Percentiles rank a stretch among this genome's conserved stretches.
Conservation (phyloP, 345 rosid genomes). For the Diplotaxis tenuifolia region DNA sequence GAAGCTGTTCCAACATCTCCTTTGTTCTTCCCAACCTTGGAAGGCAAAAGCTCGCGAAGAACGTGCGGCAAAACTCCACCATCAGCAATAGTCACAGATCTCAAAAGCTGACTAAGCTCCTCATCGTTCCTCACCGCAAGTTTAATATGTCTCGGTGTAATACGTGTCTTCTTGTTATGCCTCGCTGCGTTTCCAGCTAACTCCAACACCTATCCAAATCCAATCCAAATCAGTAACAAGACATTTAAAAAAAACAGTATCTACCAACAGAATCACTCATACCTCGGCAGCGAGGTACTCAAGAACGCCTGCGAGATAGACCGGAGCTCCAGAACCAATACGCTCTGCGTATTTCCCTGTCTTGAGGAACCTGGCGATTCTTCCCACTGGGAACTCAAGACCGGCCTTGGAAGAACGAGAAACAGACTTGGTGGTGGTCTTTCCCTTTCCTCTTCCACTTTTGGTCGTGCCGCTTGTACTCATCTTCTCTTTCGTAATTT, state of each 20-base stretch:
- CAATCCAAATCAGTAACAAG: too few relatives aligned
- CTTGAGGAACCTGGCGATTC: constrained; percentile 71
- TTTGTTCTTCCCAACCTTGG: constrained; percentile 55
- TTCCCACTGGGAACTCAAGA: constrained; percentile 73
- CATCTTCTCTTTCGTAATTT: constrained; percentile 37
- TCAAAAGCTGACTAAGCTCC: constrained; percentile 61
- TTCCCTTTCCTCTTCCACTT: constrained; percentile 65
- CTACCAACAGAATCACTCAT: too few relatives aligned
- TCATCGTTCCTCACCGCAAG: constrained; percentile 80
- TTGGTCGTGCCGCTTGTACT: constrained; percentile 39
- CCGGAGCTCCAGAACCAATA: constrained; percentile 78
- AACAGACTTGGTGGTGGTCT: constrained; percentile 54
- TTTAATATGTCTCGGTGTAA: constrained; percentile 71
- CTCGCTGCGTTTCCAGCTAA: constrained; percentile 79
- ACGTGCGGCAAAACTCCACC: constrained; percentile 73
- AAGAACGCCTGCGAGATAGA: constrained; percentile 72
- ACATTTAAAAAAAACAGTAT: too few relatives aligned
- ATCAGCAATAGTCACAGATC: constrained; percentile 69
- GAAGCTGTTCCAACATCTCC: constrained; percentile 67
- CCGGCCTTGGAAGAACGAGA: constrained; percentile 69
- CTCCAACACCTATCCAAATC: constrained; percentile 71
- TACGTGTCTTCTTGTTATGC: constrained; percentile 72
- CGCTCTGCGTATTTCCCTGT: constrained; percentile 66
- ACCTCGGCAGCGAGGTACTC: constrained; percentile 91
- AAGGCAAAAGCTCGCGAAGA: constrained; percentile 52